phyloP scores from a whole-genome alignment of 2,329 filamentous ascomycete species.

The Dryadomyces quercivorus region DNA sequence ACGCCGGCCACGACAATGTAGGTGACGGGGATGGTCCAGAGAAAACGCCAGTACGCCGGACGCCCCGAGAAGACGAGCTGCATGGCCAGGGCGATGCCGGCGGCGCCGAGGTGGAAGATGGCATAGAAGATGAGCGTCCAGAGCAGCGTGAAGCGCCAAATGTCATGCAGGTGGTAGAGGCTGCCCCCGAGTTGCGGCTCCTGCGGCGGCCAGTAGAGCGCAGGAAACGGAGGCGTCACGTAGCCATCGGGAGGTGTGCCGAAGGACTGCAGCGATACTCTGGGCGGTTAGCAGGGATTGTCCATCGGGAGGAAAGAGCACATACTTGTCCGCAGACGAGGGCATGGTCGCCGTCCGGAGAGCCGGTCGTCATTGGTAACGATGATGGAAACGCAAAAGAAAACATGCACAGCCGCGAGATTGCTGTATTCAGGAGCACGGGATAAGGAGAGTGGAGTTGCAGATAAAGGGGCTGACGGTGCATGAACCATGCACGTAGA shows the following conservation, averaged over 20 bases:
- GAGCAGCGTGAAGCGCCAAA: slow-evolving; percentile 76
- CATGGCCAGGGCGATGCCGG: slow-evolving; percentile 58
- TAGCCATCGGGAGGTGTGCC: slow-evolving; percentile 41
- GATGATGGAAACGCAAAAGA: background rate
- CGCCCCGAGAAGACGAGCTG: slow-evolving; percentile 43
- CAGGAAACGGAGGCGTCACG: slow-evolving; percentile 60
- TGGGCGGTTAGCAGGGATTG: slow-evolving; percentile 1
- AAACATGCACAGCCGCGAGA: background rate
- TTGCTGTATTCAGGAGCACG: no score
- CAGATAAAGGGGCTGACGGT: no score
- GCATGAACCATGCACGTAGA: no score
- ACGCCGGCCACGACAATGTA: slow-evolving; percentile 61
- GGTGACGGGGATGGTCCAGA: slow-evolving; percentile 61
- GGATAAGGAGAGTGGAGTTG: no score
- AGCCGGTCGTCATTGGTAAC: background rate
- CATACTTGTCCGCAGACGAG: background rate
- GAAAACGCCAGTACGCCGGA: slow-evolving; percentile 40
- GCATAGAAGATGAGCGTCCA: slow-evolving; percentile 78
- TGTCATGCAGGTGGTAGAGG: slow-evolving; percentile 63
- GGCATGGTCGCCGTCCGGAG: background rate
- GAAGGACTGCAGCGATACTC: slow-evolving; percentile 2
- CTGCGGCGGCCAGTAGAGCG: slow-evolving; percentile 62
- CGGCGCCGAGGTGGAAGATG: slow-evolving; percentile 61
- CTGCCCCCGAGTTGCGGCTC: slow-evolving; percentile 34
- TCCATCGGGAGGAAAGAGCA: no score